Conservation (phyloP, 2,329 filamentous ascomycete species). For the Iodosphaeria phyllophila region DNA sequence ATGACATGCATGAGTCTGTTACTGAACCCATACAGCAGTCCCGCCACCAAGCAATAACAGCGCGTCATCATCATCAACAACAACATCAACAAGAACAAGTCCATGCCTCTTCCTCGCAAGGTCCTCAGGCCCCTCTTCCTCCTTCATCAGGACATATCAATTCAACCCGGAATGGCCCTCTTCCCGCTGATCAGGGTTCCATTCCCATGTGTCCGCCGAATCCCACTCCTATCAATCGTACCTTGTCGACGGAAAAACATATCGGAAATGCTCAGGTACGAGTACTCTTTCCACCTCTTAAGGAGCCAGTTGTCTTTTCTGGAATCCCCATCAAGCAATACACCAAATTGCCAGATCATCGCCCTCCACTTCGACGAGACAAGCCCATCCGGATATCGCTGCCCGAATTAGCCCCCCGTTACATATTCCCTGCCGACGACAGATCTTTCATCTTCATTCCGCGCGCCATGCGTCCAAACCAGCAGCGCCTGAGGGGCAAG, state of each 20-base stretch:
- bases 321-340: constrained; percentile 75
- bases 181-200: constrained; percentile 32
- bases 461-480: constrained; percentile 78
- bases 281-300: constrained; percentile 62
- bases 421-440: constrained; percentile 79
- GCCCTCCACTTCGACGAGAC: constrained; percentile 81
- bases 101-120: too few relatives aligned
- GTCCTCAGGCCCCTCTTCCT: too few relatives aligned
- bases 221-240: constrained; percentile 49
- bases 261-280: constrained; percentile 75
- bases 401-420: constrained; percentile 59
- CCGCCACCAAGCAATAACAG: background rate
- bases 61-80: constrained; percentile 18
- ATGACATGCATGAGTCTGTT: constrained; percentile 79
- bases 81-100: constrained; percentile 16
- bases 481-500: constrained; percentile 61
- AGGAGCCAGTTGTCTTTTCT: constrained; percentile 49
- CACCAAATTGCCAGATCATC: constrained; percentile 84
- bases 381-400: constrained; percentile 92
- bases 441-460: constrained; percentile 98
- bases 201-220: constrained; percentile 40
- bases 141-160: too few relatives aligned
- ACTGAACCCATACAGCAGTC: constrained; percentile 24
- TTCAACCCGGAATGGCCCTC: constrained; percentile 23
- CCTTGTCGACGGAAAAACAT: constrained; percentile 66